Conservation (phyloP, 495 filamentous ascomycete species). For the Penicillium lividum region DNA sequence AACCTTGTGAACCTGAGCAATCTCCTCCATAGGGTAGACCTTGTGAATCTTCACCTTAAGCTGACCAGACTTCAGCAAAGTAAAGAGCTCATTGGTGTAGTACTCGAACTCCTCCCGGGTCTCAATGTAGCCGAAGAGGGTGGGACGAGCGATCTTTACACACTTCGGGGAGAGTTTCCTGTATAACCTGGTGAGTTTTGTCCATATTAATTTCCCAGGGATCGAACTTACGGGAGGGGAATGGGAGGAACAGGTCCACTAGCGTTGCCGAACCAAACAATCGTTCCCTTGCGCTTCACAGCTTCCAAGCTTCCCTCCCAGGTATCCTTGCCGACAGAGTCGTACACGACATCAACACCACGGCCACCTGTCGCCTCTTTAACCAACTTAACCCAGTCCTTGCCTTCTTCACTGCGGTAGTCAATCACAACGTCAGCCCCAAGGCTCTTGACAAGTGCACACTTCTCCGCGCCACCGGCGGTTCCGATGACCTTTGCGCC, state of each 20-base stretch:
- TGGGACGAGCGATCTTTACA: constrained; percentile 73
- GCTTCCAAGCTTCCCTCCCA: constrained; percentile 82
- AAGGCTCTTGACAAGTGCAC: constrained; percentile 62
- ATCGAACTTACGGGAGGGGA: constrained; percentile 55
- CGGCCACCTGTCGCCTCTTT: constrained; percentile 68
- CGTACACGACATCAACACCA: constrained; percentile 82
- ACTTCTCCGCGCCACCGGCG: constrained; percentile 72
- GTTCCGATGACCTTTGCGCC: constrained; percentile 86
- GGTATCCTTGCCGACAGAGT: constrained; percentile 84
- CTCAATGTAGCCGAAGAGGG: constrained; percentile 70
- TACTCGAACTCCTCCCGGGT: constrained; percentile 74
- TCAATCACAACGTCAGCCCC: constrained; percentile 76
- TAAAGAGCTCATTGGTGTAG: constrained; percentile 74
- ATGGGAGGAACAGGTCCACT: constrained; percentile 80
- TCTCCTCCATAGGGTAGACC: constrained; percentile 77
- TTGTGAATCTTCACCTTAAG: constrained; percentile 78
- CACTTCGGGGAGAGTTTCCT: constrained; percentile 73
- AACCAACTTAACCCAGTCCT: constrained; percentile 64
- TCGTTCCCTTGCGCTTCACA: constrained; percentile 76
- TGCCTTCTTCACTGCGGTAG: constrained; percentile 64
- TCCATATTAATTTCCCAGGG: background rate
- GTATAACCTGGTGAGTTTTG: background rate
- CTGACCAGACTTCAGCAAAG: constrained; percentile 64
- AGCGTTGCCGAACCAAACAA: constrained; percentile 88
- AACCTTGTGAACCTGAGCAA: constrained; percentile 68